Conservation (phyloP, 2,329 filamentous ascomycete species). For the Bimuria novae-zelandiae region DNA sequence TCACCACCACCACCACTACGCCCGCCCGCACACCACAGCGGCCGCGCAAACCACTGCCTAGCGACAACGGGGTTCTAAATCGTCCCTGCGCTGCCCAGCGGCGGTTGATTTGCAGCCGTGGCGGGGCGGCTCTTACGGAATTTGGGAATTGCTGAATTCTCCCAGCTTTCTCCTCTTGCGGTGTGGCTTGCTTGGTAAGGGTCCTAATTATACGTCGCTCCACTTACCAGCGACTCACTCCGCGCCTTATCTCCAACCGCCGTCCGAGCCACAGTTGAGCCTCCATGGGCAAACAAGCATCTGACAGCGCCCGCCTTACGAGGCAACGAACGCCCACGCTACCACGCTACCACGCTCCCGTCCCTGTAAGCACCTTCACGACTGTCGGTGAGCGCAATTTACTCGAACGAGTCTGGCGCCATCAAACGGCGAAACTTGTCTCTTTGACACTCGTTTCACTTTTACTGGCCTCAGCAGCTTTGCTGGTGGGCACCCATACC, state of each 20-base stretch:
- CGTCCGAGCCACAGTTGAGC: conserved; percentile 17
- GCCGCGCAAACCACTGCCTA: too few species aligned
- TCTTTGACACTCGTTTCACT: conserved; percentile 3
- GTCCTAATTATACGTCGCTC: conserved; percentile 7
- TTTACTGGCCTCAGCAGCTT: neutral
- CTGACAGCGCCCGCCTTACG: conserved; percentile 35
- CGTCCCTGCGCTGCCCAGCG: neutral
- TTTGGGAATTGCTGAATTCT: neutral
- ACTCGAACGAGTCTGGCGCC: conserved; percentile 16
- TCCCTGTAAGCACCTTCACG: conserved; percentile 27
- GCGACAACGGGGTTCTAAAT: too few species aligned
- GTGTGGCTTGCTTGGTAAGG: conserved; percentile 6
- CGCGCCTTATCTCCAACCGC: conserved; percentile 3
- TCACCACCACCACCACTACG: too few species aligned
- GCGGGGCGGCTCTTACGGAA: conserved; percentile 1
- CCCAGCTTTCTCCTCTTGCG: neutral
- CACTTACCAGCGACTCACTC: neutral
- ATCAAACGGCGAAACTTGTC: conserved; percentile 20
- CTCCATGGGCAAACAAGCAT: conserved; percentile 32
- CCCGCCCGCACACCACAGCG: too few species aligned
- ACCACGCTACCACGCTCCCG: conserved; percentile 17
- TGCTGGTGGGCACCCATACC: neutral
- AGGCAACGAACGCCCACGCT: conserved; percentile 24
- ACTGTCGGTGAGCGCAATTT: conserved; percentile 26
- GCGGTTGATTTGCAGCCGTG: neutral